Evolutionary conservation across 2,329 filamentous ascomycete genomes (phyloP), one percentile per base, ranked within the genome.

Genomic region (Fusarium fujikuroi): DNA sequence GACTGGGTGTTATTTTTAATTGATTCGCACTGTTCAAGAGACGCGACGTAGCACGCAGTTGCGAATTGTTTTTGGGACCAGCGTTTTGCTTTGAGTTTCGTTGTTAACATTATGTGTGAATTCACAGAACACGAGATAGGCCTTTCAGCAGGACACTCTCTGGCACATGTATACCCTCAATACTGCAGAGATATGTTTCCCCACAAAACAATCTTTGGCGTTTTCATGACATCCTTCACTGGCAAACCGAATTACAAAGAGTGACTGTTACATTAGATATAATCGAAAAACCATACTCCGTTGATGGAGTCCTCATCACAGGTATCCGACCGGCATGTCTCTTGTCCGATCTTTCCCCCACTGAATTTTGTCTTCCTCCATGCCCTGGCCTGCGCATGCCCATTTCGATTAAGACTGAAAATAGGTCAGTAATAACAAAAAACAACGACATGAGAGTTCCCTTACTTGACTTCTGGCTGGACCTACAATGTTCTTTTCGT

Each of bases 201-300:
- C n/a, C n/a, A 25, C 18, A 25, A 21, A 11, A 25, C 5, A 16
- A 36, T 9, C 32, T 15, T 11, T 3, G 4, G 0, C n/a, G 2
- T 9, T 36, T 10, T 15, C 8, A 15, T 6, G 6, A 2, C 12
- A 23, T 8, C 2, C 30, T 19, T 23, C n/a, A 9, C 11, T 23
- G 12, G 3, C n/a, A 15, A 23, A 3, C 14, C 4, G 3, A 34
- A 23, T 18, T 15, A 4, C 25, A 30, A 49, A 0, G 6, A 49
- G 14, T 9, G 14, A 6, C 18, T 34, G 5, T 0, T 9, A 7
- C 7, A 50, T 36, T 7, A 8, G 10, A 23, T 36, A 5, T 3
- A 23, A 23, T 23, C 0, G n/a, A 15, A 34, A n/a, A 0, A 7
- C 1, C 16, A 9, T 34, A 7, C 3, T 3, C 7, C 0, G 2